phyloP scores from a whole-genome alignment of 352 stramenopile species.

The Phytophthora pisi region DNA sequence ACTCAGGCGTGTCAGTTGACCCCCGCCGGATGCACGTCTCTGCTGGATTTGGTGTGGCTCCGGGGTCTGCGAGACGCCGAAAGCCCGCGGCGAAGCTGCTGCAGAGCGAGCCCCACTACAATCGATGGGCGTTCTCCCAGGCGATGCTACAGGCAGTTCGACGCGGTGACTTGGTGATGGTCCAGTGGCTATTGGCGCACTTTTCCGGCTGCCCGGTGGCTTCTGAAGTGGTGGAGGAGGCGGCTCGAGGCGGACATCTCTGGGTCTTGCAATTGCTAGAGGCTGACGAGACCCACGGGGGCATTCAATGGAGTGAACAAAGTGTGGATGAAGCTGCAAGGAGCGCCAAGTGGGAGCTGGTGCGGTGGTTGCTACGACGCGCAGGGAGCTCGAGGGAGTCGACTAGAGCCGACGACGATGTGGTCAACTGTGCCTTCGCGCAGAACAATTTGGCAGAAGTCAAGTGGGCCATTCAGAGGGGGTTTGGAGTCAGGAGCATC shows the following conservation, averaged over 20 bases:
- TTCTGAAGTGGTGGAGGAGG: constrained; percentile 14
- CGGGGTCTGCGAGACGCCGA: constrained; percentile 10
- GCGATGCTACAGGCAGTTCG: neutral
- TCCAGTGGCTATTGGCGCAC: constrained; percentile 17
- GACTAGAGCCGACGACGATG: neutral
- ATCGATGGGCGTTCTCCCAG: constrained; percentile 5
- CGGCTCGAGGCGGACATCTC: constrained; percentile 10
- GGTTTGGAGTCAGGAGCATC: neutral
- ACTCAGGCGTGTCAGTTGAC: neutral
- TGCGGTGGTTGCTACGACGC: constrained; percentile 9
- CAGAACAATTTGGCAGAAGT: constrained; percentile 11
- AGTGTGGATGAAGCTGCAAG: constrained; percentile 5
- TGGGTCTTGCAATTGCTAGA: constrained; percentile 17
- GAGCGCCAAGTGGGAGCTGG: constrained; percentile 6
- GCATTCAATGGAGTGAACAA: neutral
- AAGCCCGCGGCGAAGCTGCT: constrained; percentile 6
- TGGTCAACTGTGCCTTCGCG: constrained; percentile 11
- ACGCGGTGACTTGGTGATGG: constrained; percentile 1
- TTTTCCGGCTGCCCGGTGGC: constrained; percentile 8
- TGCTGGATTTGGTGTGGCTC: constrained; percentile 19
- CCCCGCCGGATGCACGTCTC: neutral
- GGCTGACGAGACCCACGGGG: neutral
- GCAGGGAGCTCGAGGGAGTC: neutral
- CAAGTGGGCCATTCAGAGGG: constrained; percentile 6
- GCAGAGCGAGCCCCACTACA: constrained; percentile 11